These are phyloP conservation scores for Aspergillus candidus DNA, from an alignment of 2,329 filamentous ascomycete species.

Conservation along the genomic window DNA sequence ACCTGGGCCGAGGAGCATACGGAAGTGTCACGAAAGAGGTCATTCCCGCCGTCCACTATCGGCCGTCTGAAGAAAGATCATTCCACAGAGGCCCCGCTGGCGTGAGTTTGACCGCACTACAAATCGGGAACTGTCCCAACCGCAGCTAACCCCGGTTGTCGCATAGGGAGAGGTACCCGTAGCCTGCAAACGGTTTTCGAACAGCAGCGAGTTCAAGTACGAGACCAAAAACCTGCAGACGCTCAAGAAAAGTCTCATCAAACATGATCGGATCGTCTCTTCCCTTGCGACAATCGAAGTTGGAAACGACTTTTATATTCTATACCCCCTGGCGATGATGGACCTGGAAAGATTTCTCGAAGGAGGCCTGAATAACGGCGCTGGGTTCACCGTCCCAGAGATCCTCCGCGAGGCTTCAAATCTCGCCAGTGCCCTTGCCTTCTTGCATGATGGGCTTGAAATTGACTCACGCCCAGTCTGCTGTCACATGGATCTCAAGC, in stretches of 20 bases:
- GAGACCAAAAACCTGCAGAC: constrained; percentile 7
- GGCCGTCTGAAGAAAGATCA: neutral
- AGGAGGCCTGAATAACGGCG: neutral
- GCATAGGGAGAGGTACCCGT: constrained; percentile 3
- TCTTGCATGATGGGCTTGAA: constrained; percentile 9
- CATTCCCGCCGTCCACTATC: constrained; percentile 6
- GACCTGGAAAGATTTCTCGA: constrained; percentile 14
- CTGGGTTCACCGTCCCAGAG: constrained; percentile 1
- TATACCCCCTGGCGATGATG: constrained; percentile 12
- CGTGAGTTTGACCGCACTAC: neutral
- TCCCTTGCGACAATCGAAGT: constrained; percentile 8
- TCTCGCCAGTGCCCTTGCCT: constrained; percentile 11
- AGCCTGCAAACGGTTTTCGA: constrained; percentile 9
- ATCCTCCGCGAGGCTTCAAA: constrained; percentile 9
- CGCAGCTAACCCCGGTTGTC: too few species aligned
- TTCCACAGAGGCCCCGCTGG: neutral
- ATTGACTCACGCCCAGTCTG: neutral
- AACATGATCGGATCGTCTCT: constrained; percentile 8
- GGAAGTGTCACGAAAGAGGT: constrained; percentile 7
- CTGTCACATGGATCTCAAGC: constrained; percentile 18
- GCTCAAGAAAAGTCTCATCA: constrained; percentile 3
- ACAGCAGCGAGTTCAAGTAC: constrained; percentile 4
- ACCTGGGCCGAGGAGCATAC: constrained; percentile 5
- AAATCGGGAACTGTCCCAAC: neutral
- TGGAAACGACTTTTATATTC: constrained; percentile 11